Conservation (phyloP, 2,329 filamentous ascomycete genomes). For the Ilyonectria mors-panacis region DNA sequence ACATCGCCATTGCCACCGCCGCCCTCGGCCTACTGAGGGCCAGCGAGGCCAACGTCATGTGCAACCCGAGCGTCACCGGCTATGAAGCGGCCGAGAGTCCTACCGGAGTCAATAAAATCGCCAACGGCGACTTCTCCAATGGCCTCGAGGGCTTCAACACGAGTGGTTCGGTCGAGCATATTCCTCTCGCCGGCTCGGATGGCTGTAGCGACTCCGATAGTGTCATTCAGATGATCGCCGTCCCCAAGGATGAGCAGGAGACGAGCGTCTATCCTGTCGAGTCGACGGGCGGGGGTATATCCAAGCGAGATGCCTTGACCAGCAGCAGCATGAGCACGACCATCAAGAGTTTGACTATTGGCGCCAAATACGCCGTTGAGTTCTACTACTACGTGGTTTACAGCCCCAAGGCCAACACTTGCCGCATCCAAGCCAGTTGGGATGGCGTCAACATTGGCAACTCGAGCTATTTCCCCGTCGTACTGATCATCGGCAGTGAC, state of each 20-base stretch:
- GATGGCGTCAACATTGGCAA: conserved; percentile 18
- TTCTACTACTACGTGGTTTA: conserved; percentile 17
- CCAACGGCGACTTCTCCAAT: neutral
- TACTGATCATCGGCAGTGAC: neutral
- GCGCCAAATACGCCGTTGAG: neutral
- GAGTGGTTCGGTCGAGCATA: neutral
- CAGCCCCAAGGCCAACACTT: conserved; percentile 14
- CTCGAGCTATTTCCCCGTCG: conserved; percentile 6
- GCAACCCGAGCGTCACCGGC: neutral
- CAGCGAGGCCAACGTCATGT: neutral
- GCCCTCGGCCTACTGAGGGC: conserved; percentile 18
- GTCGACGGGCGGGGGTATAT: neutral
- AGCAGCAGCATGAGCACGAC: conserved; percentile 11
- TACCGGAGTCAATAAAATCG: neutral
- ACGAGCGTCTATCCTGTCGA: neutral
- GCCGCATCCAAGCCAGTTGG: conserved; percentile 15
- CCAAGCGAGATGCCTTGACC: conserved; percentile 10
- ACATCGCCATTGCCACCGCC: conserved; percentile 17
- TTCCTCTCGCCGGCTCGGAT: neutral
- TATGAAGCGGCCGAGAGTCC: neutral
- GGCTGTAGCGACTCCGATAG: neutral
- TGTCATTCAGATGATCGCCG: neutral
- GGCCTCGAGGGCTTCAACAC: neutral
- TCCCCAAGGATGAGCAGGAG: neutral
- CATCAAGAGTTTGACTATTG: neutral